phyloP scores from a whole-genome alignment of 441 rosid genomes.

The Iberis amara region DNA sequence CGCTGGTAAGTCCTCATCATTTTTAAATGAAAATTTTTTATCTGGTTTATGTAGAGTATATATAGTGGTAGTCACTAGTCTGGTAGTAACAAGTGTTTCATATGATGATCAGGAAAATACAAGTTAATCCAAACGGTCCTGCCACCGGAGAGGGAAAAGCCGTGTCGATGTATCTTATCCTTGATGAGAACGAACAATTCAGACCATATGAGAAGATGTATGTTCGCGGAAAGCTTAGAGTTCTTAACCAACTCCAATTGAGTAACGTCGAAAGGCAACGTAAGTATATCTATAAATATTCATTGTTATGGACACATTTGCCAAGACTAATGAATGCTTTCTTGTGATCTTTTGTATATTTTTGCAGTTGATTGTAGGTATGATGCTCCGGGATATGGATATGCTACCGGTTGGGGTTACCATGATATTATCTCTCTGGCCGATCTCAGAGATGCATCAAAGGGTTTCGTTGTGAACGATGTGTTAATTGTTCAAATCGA shows the following conservation, averaged over 20 bases:
- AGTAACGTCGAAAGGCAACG: background rate
- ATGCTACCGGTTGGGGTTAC: background rate
- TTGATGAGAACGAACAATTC: background rate
- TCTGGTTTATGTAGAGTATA: background rate
- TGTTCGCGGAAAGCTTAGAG: slow-evolving; percentile 14
- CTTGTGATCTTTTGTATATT: background rate
- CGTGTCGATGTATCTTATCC: background rate
- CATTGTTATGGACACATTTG: background rate
- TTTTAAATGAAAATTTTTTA: too few relatives aligned
- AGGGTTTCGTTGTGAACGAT: slow-evolving; percentile 14
- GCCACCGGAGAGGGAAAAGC: background rate
- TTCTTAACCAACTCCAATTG: slow-evolving; percentile 19
- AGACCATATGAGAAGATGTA: slow-evolving; percentile 19
- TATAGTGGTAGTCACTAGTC: too few relatives aligned
- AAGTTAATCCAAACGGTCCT: slow-evolving; percentile 1
- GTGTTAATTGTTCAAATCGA: background rate
- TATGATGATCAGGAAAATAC: slow-evolving; percentile 8
- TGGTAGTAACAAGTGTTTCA: background rate
- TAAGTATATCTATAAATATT: background rate
- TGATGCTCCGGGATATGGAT: background rate
- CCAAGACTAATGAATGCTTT: too few relatives aligned
- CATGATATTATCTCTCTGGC: background rate
- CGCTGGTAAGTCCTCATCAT: slow-evolving; percentile 11
- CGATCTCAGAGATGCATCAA: slow-evolving; percentile 3
- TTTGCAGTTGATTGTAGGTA: slow-evolving; percentile 2